Evolutionary conservation across 148 eudicot species (phyloP).

Genomic region (Euryodendron excelsum): DNA sequence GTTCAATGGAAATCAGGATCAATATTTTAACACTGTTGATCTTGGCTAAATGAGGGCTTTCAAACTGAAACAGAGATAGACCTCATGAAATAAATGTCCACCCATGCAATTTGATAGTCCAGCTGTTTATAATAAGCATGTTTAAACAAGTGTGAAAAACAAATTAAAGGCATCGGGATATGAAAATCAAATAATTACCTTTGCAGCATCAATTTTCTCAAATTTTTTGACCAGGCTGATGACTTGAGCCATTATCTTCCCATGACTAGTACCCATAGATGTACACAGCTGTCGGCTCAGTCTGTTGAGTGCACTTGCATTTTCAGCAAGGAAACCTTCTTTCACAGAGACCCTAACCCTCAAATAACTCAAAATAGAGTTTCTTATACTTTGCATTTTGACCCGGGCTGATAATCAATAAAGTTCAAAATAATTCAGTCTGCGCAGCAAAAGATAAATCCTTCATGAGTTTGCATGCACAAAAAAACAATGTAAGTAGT

Average conservation of each 20-base stretch:
- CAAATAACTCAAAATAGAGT: conserved; percentile 42
- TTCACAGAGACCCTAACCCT: conserved; percentile 33
- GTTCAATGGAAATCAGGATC: conserved; percentile 9
- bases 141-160: neutral
- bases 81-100: conserved; percentile 39
- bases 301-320: conserved; percentile 10
- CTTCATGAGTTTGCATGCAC: neutral
- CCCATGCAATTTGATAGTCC: neutral
- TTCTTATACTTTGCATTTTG: conserved; percentile 49
- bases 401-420: neutral
- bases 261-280: conserved; percentile 21
- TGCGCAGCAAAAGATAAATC: neutral
- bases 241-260: conserved; percentile 46
- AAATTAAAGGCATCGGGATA: neutral
- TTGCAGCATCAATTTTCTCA: conserved; percentile 50
- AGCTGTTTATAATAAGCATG: no score
- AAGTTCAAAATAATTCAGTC: neutral
- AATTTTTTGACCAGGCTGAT: conserved; percentile 61
- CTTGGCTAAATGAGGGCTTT: no score
- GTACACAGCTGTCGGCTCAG: conserved; percentile 34
- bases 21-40: neutral
- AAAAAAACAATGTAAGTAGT: neutral
- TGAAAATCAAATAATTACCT: conserved; percentile 26
- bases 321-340: conserved; percentile 13
- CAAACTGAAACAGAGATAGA: neutral